These are phyloP conservation scores for Linnemannia exigua DNA, from an alignment of 192 early-diverging fungal species.

Conservation along the genomic window DNA sequence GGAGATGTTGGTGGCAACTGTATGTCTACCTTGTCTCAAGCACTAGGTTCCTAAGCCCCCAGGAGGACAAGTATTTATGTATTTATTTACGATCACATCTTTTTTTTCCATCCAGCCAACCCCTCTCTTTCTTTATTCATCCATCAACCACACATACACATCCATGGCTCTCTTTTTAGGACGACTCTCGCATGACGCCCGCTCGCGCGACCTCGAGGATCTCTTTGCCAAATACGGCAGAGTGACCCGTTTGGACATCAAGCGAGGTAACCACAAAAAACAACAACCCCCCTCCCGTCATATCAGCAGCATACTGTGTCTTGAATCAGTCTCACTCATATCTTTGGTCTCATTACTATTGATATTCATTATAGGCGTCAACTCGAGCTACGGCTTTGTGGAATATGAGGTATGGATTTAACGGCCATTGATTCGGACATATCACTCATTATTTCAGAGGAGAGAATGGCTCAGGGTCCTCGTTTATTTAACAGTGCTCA, in stretches of 20 bases:
- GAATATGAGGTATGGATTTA: slow-evolving; percentile 48
- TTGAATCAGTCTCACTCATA: background rate
- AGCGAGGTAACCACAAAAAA: slow-evolving; percentile 54
- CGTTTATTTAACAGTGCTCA: background rate
- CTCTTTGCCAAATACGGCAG: slow-evolving; percentile 63
- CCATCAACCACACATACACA: background rate
- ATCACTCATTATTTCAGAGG: too few species aligned
- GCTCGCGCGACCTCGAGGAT: slow-evolving; percentile 63
- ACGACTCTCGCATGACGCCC: slow-evolving; percentile 55
- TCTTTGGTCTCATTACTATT: too few species aligned
- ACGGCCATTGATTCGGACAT: too few species aligned
- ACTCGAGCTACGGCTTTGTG: slow-evolving; percentile 60
- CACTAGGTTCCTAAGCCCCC: background rate
- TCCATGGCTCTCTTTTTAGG: slow-evolving; percentile 58
- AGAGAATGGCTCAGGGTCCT: too few species aligned
- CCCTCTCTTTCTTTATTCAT: background rate
- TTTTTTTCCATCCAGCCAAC: background rate
- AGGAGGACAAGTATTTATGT: too few species aligned
- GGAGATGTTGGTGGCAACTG: background rate
- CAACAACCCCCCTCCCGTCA: too few species aligned
- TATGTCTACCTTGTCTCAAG: background rate
- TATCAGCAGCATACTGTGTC: too few species aligned
- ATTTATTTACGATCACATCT: background rate
- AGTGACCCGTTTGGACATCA: slow-evolving; percentile 62
- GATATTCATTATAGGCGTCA: background rate